Base-by-base conservation (phyloP, 257 asterid genomes). In the Mentha longifolia region DNA sequence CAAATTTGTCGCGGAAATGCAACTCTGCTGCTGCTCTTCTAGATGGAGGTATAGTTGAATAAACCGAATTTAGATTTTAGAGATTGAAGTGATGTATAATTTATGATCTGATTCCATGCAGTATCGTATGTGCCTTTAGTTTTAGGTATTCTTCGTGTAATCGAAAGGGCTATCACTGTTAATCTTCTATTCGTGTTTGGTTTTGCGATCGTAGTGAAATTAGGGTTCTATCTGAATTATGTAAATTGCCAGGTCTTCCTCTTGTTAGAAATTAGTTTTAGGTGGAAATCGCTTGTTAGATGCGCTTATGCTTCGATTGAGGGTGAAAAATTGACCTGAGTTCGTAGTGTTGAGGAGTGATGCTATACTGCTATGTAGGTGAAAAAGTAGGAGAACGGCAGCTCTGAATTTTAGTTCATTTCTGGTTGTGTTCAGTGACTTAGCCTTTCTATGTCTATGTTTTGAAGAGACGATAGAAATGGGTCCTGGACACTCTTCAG, bases 1-100 rank as follows among this genome's bases (percentile, higher is more conserved):
- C 88, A 16, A 92, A 81, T 80, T 84, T 92, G 81, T 87, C 96
- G 50, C 76, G 92, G 58, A 90, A 83, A 83, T 85, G 92, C 73
- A 87, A 76, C 67, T 83, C 97, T 20, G 87, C 93, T 68, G 78
- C 89, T 64, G 70, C 77, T 75, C 85, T 90, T 61, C 85, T 78
- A n/a, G 89, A 81, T 75, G 96, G 90, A 88, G 98, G 98, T 92
- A 64, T 14, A 85, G 30, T 9, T 17, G 43, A 19, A n/a, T 55
- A 28, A 33, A 74, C 71, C 42, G 50, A 56, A n/a, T 39, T 71
- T 66, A 0, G 16, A 13, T 50, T 67, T 50, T 37, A 8, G 60
- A 19, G 43, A 56, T 41, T 60, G 13, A 60, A 39, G 45, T 74
- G 46, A 50, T 33, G 67, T 51, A 58, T 68, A 33, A 51, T 68